Evolutionary conservation across 2,329 filamentous ascomycete genomes (phyloP), one percentile per base, ranked within the genome.

Genomic region (Penicillium nordicum): DNA sequence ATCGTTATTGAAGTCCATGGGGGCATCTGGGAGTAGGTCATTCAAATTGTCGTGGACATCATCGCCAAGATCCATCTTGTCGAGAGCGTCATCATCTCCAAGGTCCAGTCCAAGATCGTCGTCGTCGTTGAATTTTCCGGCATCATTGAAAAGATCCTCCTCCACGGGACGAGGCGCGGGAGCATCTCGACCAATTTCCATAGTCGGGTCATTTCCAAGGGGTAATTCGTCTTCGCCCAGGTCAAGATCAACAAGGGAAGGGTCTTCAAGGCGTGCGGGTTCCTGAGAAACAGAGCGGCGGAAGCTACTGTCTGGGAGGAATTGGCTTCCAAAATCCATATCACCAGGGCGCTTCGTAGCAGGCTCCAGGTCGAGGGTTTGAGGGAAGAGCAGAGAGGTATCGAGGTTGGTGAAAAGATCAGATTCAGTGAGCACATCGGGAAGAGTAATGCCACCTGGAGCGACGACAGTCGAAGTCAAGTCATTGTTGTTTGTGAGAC

Each of bases 401-500:
- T 97, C 93, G 60, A 80, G 65, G 9, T 92, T 92, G 61, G 94
- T 89, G 32, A 96, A 90, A 25, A 96, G 82, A 71, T 99, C 94
- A 58, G 94, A 89, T 60, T 95, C 92, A 11, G 94, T 97, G 64
- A 99, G 89, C 52, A 88, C 88, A 78, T 99, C 94, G 7, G 92
- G 92, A 53, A 99, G 83, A 68, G 93, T 89, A 61, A 97, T 84
- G 29, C 91, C 88, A 72, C 92, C 90, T 47, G 92, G 88, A 30
- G 90, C 88, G 61, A 89, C 82, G 67, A 93, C 81, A 68, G 89
- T 90, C 49, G 86, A 83, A n/a, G 92, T 90, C 66, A 97, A 84
- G 75, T 99, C 94, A 71, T 97, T 95, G 76, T 97, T 97, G 63
- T 93, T 93, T 46, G 86, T 90, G 21, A 93, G 90, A 58, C 92